These are phyloP conservation scores for Inonotus hispidus DNA, from an alignment of 1,284 basidiomycete genomes.

Conservation along the genomic window DNA sequence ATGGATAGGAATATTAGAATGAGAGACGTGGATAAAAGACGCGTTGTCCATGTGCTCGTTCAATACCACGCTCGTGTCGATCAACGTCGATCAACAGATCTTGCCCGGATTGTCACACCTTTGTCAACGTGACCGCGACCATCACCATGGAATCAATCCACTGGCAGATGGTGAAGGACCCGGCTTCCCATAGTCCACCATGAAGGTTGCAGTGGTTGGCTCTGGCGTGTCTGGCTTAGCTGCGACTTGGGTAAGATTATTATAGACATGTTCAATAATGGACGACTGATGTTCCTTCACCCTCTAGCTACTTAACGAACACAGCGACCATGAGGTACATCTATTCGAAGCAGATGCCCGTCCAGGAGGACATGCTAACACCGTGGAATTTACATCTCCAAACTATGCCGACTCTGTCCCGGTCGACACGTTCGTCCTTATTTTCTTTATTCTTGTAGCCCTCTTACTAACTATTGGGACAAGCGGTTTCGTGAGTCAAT, in stretches of 20 bases:
- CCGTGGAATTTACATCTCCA: conserved; percentile 49
- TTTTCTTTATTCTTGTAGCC: not conserved
- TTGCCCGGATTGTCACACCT: not conserved
- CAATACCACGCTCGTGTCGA: not conserved
- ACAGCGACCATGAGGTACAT: conserved; percentile 76
- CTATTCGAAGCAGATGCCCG: conserved; percentile 68
- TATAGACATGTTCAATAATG: not conserved
- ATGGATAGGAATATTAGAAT: not conserved
- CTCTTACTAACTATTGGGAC: conserved; percentile 4
- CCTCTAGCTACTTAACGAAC: conserved; percentile 63
- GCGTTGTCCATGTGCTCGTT: not conserved
- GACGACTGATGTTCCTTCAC: conserved; percentile 5
- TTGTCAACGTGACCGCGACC: not conserved
- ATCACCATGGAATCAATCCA: conserved; percentile 1
- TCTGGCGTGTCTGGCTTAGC: conserved; percentile 75
- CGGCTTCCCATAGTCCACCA: conserved; percentile 26
- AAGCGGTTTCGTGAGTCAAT: conserved; percentile 47
- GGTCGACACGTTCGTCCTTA: conserved; percentile 62
- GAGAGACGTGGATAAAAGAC: too few relatives aligned
- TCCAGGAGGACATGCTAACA: conserved; percentile 79
- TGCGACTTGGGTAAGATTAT: conserved; percentile 64
- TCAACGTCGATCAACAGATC: not conserved
- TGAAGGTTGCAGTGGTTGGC: conserved; percentile 76
- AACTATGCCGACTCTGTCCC: conserved; percentile 38
- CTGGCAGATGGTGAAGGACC: too few relatives aligned